Conservation (phyloP, 192 early-diverging fungal genomes). For the Coemansia sp. region DNA sequence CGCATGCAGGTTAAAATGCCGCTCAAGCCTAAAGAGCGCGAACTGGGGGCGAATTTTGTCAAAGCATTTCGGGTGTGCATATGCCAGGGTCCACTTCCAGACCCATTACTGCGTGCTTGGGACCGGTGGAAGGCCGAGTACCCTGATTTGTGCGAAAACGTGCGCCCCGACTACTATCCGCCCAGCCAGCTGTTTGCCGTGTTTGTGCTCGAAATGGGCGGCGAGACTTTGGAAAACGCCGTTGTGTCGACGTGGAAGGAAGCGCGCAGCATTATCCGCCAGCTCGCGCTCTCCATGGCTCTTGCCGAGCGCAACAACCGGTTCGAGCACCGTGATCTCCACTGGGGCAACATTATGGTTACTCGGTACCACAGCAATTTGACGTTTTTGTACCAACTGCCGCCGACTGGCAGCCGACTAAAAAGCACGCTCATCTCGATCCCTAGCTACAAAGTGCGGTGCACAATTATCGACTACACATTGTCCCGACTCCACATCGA, state of each 20-base stretch:
- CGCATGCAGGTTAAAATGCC: constrained; percentile 45
- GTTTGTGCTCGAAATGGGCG: constrained; percentile 71
- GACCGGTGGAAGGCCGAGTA: constrained; percentile 64
- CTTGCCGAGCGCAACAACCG: constrained; percentile 57
- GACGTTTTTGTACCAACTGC: constrained; percentile 52
- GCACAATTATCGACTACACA: constrained; percentile 73
- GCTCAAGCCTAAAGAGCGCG: constrained; percentile 43
- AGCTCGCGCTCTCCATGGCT: constrained; percentile 63
- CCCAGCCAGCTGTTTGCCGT: constrained; percentile 72
- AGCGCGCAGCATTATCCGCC: constrained; percentile 66
- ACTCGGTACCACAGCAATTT: constrained; percentile 50
- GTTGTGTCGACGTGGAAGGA: constrained; percentile 61
- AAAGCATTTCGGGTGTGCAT: constrained; percentile 62
- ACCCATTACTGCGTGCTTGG: constrained; percentile 68
- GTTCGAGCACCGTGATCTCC: constrained; percentile 72
- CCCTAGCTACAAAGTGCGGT: constrained; percentile 63
- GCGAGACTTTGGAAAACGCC: constrained; percentile 64
- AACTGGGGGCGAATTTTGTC: constrained; percentile 53
- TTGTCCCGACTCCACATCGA: constrained; percentile 61
- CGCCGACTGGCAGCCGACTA: constrained; percentile 28
- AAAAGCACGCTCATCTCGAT: constrained; percentile 55
- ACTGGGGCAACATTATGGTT: constrained; percentile 75
- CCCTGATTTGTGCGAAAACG: constrained; percentile 66
- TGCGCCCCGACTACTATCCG: constrained; percentile 68
- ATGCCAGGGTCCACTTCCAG: constrained; percentile 67